phyloP scores from a whole-genome alignment of 768 basidiomycete species.

The Leucogyrophana mollusca region DNA sequence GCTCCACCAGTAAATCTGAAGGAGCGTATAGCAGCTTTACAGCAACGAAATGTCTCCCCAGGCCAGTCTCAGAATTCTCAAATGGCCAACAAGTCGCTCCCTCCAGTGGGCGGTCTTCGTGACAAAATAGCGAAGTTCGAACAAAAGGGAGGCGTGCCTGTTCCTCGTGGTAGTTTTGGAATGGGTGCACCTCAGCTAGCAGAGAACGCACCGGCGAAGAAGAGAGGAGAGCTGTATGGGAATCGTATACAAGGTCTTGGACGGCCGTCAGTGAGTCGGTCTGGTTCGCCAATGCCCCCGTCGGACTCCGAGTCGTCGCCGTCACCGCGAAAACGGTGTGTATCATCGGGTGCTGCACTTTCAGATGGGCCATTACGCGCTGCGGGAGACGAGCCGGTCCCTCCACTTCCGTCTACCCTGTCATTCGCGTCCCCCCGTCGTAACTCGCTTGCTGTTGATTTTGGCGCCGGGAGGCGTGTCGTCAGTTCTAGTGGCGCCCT shows the following conservation, averaged over 20 bases:
- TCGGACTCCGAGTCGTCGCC: conserved; percentile 12
- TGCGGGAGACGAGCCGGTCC: conserved; percentile 20
- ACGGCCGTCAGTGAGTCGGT: conserved; percentile 15
- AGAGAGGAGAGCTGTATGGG: conserved; percentile 69
- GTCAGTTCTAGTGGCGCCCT: conserved; percentile 14
- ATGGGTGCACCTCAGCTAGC: conserved; percentile 59
- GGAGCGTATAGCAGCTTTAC: conserved; percentile 80
- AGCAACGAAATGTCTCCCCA: conserved; percentile 47
- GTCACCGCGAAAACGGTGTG: conserved; percentile 25
- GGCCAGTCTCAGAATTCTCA: conserved; percentile 31
- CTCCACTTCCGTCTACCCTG: conserved; percentile 18
- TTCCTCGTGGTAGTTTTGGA: conserved; percentile 74
- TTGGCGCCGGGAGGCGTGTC: conserved; percentile 20
- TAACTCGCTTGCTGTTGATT: conserved; percentile 27
- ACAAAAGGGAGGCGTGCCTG: conserved; percentile 71
- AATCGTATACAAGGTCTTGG: conserved; percentile 54
- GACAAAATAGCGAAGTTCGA: conserved; percentile 84
- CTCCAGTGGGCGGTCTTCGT: conserved; percentile 34
- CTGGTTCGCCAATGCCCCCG: conserved; percentile 16
- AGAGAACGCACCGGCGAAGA: conserved; percentile 45
- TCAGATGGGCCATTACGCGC: conserved; percentile 12
- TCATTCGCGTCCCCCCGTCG: conserved; percentile 13
- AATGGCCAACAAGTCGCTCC: conserved; percentile 27
- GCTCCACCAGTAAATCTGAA: conserved; percentile 55
- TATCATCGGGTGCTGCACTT: conserved; percentile 24